Percentiles rank a stretch among this genome's conserved stretches.
Conservation (phyloP, 306 rosid species). For the Quillaja saponaria region DNA sequence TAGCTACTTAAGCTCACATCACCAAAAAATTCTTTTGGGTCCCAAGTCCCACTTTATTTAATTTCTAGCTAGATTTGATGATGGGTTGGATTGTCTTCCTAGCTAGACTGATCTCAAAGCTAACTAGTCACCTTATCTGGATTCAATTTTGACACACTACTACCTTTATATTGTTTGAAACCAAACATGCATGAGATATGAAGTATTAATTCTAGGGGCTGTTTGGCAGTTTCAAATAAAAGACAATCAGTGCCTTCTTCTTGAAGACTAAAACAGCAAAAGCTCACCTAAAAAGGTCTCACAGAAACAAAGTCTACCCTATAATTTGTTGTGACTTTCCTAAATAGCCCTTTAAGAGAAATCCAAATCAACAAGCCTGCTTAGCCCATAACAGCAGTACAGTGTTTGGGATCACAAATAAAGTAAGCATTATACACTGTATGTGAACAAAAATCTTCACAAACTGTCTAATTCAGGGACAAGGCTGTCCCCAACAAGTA, state of each 20-base stretch:
- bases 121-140: conserved; percentile 17
- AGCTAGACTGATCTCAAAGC: no score
- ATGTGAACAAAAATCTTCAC: conserved; percentile 19
- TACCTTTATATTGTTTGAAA: background rate
- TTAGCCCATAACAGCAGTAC: conserved; percentile 2
- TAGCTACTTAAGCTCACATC: conserved; percentile 21
- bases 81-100: conserved; percentile 28
- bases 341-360: conserved; percentile 25
- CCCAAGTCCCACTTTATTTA: conserved; percentile 15
- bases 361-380: conserved; percentile 12
- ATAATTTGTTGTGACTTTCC: conserved; percentile 15
- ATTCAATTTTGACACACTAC: background rate
- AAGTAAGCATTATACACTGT: conserved; percentile 23
- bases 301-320: conserved; percentile 3
- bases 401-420: conserved; percentile 11
- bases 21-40: conserved; percentile 24
- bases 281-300: conserved; percentile 21
- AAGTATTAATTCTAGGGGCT: background rate
- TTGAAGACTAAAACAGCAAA: conserved; percentile 20
- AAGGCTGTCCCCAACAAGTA: no score
- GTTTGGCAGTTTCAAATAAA: conserved; percentile 2
- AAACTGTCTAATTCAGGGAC: no score
- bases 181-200: background rate
- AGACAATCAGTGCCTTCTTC: background rate
- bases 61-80: no score